Evolutionary conservation across 2,329 filamentous ascomycete genomes (phyloP), one percentile per base, ranked within the genome.

Genomic region (Bipolaris gigantea): DNA sequence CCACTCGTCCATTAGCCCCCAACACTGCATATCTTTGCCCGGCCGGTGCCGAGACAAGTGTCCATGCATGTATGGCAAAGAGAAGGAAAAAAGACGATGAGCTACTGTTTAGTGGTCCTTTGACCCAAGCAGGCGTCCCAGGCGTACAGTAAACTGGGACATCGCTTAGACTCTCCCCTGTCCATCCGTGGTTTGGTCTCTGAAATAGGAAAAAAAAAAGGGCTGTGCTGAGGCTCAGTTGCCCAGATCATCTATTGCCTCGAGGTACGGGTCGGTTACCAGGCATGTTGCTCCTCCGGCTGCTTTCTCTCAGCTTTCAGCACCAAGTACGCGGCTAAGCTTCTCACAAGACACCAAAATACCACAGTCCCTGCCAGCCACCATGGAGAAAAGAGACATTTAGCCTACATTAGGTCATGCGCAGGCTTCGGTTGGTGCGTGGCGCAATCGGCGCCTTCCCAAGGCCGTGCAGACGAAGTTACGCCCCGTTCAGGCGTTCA

Each of bases 301-400:
- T 58, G 55, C 47, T 55, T 51, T 18, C 42, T 48, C 61, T 45
- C 32, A 59, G 58, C 39, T 53, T 44, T 57, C 55, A 54, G 56
- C 57, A 44, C 46, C 38, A 49, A 51, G 15, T 40, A 55, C 40
- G 44, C 44, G 48, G 33, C 40, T 38, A 66, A 61, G 62, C 61
- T 57, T 64, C 56, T 60, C 43, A 56, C 56, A 47, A 50, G 45
- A 50, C 30, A 59, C 59, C 53, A 58, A 60, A 53, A 54, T 57
- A 58, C 53, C 42, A 53, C 33, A 51, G 40, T 40, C 41, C 43
- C 41, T 27, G 51, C 55, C 50, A 64, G 58, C 57, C 56, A 48
- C 56, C 40, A 36, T 42, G 51, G 21, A 18, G 45, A 32, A 36
- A 25, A 50, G 48, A 34, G 42, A 41, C 32, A 21, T 39, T 52